Conservation (phyloP, 306 rosid genomes). For the Pterocarpus macrocarpus region DNA sequence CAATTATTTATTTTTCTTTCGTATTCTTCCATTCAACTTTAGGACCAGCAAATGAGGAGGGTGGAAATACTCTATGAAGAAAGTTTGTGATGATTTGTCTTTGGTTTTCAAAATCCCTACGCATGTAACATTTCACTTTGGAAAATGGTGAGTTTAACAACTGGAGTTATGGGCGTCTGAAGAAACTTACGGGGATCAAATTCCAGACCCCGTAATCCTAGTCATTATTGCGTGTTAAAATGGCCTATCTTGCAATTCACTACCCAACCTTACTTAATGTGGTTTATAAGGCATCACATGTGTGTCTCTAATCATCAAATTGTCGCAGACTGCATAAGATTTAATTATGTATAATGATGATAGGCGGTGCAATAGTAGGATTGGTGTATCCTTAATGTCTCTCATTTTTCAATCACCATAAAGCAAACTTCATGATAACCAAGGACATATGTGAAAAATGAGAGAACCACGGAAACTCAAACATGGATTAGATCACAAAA, state of each 20-base stretch:
- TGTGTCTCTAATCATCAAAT: conserved; percentile 8
- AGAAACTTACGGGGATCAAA: not conserved
- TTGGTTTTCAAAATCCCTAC: not conserved
- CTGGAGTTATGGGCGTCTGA: not conserved
- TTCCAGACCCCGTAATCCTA: not conserved
- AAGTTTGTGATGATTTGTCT: not conserved
- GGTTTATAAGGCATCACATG: conserved; percentile 8
- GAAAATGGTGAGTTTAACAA: too few relatives aligned
- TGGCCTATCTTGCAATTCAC: not conserved
- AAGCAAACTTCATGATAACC: not conserved
- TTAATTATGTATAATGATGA: not conserved
- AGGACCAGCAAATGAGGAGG: not conserved
- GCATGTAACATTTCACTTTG: not conserved
- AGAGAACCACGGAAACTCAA: not conserved
- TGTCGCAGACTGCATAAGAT: not conserved
- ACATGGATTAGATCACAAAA: conserved; percentile 10
- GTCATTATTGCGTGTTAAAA: not conserved
- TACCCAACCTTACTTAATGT: not conserved
- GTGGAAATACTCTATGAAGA: not conserved
- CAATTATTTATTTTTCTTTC: not conserved
- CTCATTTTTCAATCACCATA: not conserved
- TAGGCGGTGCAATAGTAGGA: not conserved
- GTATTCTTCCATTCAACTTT: not conserved
- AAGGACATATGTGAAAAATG: not conserved
- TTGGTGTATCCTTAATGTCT: not conserved